Base-by-base conservation (phyloP, 1,284 basidiomycete genomes). In the Moesziomyces parantarcticus region DNA sequence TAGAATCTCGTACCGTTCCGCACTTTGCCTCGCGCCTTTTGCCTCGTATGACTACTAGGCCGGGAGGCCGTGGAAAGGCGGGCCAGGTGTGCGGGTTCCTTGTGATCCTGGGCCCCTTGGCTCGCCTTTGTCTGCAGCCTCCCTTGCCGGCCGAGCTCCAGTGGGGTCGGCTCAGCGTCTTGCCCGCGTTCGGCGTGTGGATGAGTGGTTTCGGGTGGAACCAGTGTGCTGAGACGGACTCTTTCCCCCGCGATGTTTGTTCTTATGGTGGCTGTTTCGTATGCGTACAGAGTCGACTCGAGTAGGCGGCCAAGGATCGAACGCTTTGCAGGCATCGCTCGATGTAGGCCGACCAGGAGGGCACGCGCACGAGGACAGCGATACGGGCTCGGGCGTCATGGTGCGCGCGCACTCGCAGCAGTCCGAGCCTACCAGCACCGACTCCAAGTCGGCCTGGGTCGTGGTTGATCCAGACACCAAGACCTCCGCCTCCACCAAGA, bases 321-420 rank as follows among this genome's bases (percentile, higher is more conserved):
- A 29, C 26, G 26, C 26, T 14, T 16, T 9, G 8, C 26, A 29
- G 6, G 6, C 26, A 29, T 7, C 26, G 4, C 29, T 13, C 11
- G 29, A 32, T 13, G 29, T 4, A 32, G 29, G 2, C 29, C 29
- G 29, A 32, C 29, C 29, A 11, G 36, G 16, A 4, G 36, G 36
- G 18, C 43, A 56, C 20, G 21, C 36, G 4, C 36, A 53, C 23
- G 58, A 60, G 3, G 70, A 68, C 58, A 73, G 70, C 55, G 70
- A 73, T 36, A 36, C 26, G 25, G 70, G 66, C 8, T 73, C 70
- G 13, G 70, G 36, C 18, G 70, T 73, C 10, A 48, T 68, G 58
- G 58, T 73, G 0, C 41, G 49, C 9, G 25, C 41, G 10, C 44
- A 48, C 13, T 64, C 60, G 39, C 59, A 59, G 39, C 63, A 67